A percentile compares a stretch with the other conserved stretches of the same genome.
phyloP scores from a whole-genome alignment of 106 monocot species.

The Dioscorea dumetorum region DNA sequence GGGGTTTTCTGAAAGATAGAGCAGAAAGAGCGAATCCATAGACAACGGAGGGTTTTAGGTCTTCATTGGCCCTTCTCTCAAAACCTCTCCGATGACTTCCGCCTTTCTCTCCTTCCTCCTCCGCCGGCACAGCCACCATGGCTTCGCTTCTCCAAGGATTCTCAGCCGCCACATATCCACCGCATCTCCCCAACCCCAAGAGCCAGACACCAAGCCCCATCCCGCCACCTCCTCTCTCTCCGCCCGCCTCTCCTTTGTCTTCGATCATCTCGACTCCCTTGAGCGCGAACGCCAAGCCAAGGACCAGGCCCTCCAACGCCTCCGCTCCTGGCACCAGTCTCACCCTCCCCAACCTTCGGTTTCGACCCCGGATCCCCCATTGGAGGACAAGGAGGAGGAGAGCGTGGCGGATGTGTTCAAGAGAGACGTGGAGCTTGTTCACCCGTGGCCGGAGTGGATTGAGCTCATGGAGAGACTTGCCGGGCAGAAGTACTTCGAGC shows the following conservation, averaged over 20 bases:
- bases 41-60: not conserved
- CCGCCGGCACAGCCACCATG: not conserved
- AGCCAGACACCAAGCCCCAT: not conserved
- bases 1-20: no score
- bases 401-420: conserved; percentile 18
- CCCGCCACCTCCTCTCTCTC: conserved; percentile 56
- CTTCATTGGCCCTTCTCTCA: not conserved
- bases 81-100: conserved; percentile 2
- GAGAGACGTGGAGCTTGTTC: conserved; percentile 78
- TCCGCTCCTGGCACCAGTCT: conserved; percentile 73
- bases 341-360: conserved; percentile 8
- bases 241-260: conserved; percentile 85
- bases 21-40: no score
- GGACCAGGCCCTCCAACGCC: conserved; percentile 75
- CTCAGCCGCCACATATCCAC: conserved; percentile 6
- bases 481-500: conserved; percentile 78
- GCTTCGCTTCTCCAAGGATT: not conserved
- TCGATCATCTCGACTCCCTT: conserved; percentile 90
- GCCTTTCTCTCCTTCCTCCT: conserved; percentile 6
- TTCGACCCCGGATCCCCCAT: not conserved
- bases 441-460: conserved; percentile 99
- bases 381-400: not conserved
- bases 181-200: conserved; percentile 10
- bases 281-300: conserved; percentile 40
- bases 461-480: conserved; percentile 78